A percentile compares a stretch with the other conserved stretches of the same genome.
Conservation (phyloP, 371 early-diverging fungal genomes). For the Rhizopus delemar region DNA sequence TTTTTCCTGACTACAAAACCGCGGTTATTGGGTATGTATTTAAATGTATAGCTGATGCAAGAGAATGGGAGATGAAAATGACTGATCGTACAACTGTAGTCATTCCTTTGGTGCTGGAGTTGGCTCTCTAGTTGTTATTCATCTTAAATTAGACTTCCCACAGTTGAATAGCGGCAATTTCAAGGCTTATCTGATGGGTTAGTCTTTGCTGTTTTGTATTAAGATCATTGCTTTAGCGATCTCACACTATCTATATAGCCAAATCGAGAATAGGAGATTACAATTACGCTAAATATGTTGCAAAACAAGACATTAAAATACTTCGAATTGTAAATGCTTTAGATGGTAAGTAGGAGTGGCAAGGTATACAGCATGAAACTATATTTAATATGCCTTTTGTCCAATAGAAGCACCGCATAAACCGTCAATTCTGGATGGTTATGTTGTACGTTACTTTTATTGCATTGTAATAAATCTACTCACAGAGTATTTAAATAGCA, state of each 20-base stretch:
- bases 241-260: background rate
- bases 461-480: too few relatives aligned
- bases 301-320: background rate
- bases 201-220: background rate
- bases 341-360: conserved; percentile 12
- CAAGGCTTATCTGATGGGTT: conserved; percentile 16
- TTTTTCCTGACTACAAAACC: conserved; percentile 14
- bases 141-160: conserved; percentile 10
- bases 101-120: conserved; percentile 29
- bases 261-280: conserved; percentile 22
- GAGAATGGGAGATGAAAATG: background rate
- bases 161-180: conserved; percentile 2
- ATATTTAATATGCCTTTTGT: background rate
- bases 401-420: conserved; percentile 2
- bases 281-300: conserved; percentile 17
- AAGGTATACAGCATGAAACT: background rate
- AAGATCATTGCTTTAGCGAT: background rate
- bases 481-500: conserved; percentile 10
- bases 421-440: conserved; percentile 14
- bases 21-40: conserved; percentile 15
- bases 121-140: conserved; percentile 13
- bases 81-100: conserved; percentile 1
- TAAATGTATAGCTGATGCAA: background rate
- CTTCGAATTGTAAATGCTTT: conserved; percentile 11
- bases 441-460: conserved; percentile 12